Conservation (phyloP, 2,329 filamentous ascomycete genomes). For the Ceratocystis variospora region DNA sequence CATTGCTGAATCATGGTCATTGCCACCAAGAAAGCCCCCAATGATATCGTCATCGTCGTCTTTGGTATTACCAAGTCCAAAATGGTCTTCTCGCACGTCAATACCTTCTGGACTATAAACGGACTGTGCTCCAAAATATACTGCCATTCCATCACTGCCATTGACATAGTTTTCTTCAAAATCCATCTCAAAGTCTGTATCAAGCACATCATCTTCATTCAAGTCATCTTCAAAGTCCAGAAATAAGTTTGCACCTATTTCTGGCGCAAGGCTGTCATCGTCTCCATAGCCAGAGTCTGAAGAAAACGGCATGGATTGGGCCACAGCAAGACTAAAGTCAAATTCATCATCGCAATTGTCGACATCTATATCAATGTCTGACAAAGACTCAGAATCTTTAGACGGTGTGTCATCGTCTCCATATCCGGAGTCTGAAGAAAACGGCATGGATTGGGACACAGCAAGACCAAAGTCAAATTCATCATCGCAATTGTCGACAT, state of each 20-base stretch:
- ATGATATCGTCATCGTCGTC: slow-evolving; percentile 9
- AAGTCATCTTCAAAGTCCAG: not conserved
- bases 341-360: not conserved
- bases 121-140: not conserved
- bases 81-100: not conserved
- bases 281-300: slow-evolving; percentile 6
- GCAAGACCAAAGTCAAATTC: not conserved
- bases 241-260: not conserved
- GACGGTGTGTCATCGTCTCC: not conserved
- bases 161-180: slow-evolving; percentile 3
- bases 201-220: not conserved
- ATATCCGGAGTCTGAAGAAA: slow-evolving; percentile 10
- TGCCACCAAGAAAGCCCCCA: not conserved
- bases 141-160: not conserved
- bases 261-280: slow-evolving; percentile 8
- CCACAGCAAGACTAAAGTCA: not conserved
- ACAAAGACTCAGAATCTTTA: not conserved
- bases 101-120: not conserved
- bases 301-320: slow-evolving; percentile 3
- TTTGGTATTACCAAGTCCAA: not conserved
- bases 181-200: slow-evolving; percentile 7
- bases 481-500: slow-evolving; percentile 3
- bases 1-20: not conserved
- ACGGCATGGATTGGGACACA: not conserved
- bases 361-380: slow-evolving; percentile 16